phyloP scores from a whole-genome alignment of 306 rosid genomes.

The Begonia peltatifolia region DNA sequence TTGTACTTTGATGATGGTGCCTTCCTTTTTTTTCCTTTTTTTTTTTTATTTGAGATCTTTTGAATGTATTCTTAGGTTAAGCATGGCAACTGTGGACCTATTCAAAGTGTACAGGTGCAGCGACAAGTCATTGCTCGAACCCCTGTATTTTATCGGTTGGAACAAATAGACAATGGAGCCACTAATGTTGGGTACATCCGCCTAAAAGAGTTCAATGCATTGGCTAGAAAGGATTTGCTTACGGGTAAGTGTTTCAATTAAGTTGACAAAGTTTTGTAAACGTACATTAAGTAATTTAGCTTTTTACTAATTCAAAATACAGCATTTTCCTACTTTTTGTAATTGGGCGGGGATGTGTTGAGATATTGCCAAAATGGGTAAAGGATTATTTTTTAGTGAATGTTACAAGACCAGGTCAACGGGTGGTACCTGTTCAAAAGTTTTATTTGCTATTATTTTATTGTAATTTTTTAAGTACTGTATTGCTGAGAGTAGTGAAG shows the following conservation, averaged over 20 bases:
- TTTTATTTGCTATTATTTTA: slow-evolving; percentile 2
- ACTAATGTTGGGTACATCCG: slow-evolving; percentile 69
- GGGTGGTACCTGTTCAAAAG: no score
- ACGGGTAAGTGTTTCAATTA: slow-evolving; percentile 37
- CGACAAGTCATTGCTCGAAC: slow-evolving; percentile 87
- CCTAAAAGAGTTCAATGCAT: slow-evolving; percentile 90
- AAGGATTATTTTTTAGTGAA: no score
- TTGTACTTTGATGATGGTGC: slow-evolving; percentile 8
- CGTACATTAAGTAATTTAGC: no score
- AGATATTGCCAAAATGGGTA: background rate
- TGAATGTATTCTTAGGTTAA: slow-evolving; percentile 45
- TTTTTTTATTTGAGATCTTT: slow-evolving; percentile 10
- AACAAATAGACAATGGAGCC: slow-evolving; percentile 46
- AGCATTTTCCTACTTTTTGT: no score
- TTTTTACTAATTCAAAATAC: background rate
- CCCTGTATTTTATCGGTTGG: slow-evolving; percentile 77
- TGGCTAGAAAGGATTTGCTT: slow-evolving; percentile 83
- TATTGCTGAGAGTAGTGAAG: no score
- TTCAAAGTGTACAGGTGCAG: slow-evolving; percentile 53
- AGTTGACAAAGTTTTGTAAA: background rate
- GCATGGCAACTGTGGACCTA: slow-evolving; percentile 89
- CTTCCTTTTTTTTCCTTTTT: slow-evolving; percentile 9
- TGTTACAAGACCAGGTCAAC: no score
- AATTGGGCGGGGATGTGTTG: no score
- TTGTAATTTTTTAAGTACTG: background rate